Conservation (phyloP, 2,329 filamentous ascomycete species). For the Epichloe sibirici region DNA sequence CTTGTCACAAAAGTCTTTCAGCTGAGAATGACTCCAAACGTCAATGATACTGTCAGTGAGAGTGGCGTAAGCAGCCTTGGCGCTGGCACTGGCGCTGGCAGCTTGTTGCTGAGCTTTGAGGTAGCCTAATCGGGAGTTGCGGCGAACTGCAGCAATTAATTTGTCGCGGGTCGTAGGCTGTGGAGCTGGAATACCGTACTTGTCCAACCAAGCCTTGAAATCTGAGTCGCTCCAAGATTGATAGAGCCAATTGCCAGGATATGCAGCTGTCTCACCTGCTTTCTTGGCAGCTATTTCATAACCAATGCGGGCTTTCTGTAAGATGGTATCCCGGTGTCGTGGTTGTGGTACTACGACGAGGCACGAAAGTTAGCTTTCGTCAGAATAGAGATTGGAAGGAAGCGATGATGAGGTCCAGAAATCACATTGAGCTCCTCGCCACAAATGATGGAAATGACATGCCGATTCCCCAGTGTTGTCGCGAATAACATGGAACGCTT, state of each 20-base stretch:
- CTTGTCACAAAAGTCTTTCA: conserved; percentile 90
- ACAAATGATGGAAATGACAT: too few species aligned
- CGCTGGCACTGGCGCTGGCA: conserved; percentile 49
- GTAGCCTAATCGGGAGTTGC: conserved; percentile 73
- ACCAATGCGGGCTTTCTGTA: conserved; percentile 65
- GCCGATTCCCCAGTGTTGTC: neutral
- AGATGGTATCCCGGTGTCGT: conserved; percentile 68
- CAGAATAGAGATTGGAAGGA: neutral
- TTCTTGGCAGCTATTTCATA: conserved; percentile 70
- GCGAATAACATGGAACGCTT: conserved; percentile 9
- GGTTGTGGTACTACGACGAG: conserved; percentile 59
- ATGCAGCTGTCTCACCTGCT: conserved; percentile 62
- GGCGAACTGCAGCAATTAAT: conserved; percentile 77
- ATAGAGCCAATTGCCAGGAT: conserved; percentile 94
- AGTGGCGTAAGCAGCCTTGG: conserved; percentile 57
- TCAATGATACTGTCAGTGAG: conserved; percentile 77
- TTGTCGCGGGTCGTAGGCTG: conserved; percentile 78
- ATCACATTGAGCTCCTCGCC: too few species aligned
- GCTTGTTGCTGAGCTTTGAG: conserved; percentile 52
- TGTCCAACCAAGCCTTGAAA: conserved; percentile 85
- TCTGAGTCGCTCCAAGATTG: conserved; percentile 85
- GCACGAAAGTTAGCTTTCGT: neutral
- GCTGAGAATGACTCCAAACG: conserved; percentile 74
- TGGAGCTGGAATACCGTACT: conserved; percentile 72
- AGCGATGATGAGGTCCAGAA: neutral